These are phyloP conservation scores for Candida hungchunana DNA, from an alignment of 805 yeast genomes.

Conservation along the genomic window DNA sequence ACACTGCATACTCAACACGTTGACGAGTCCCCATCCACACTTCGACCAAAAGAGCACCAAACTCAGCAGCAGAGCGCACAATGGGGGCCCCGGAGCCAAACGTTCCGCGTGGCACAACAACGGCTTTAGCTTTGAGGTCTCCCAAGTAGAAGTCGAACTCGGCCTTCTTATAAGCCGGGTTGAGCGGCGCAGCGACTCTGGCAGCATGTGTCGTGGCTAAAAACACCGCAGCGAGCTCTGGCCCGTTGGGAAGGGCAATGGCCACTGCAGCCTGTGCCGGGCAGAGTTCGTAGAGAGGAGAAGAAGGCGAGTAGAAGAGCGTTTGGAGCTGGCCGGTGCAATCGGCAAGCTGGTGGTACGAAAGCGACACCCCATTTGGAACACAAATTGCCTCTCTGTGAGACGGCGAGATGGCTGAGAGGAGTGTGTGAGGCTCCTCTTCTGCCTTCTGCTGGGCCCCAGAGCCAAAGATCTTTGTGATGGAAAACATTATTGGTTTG, in stretches of 20 bases:
- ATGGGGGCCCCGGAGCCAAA: conserved; percentile 37
- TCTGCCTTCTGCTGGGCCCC: no score
- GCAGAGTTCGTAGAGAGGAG: conserved; percentile 36
- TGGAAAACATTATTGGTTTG: no score
- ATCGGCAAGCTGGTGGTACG: conserved; percentile 40
- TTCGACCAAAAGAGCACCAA: conserved; percentile 48
- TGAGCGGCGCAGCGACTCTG: conserved; percentile 64
- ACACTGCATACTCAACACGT: conserved; percentile 39
- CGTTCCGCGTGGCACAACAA: conserved; percentile 54
- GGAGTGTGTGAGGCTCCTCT: conserved; percentile 31
- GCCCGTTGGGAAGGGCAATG: conserved; percentile 55
- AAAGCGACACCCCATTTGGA: conserved; percentile 44
- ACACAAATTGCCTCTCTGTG: conserved; percentile 40
- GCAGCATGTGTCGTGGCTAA: conserved; percentile 53
- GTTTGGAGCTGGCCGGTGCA: conserved; percentile 47
- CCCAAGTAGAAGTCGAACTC: conserved; percentile 64
- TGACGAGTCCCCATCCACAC: conserved; percentile 40
- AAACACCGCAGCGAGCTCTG: conserved; percentile 55
- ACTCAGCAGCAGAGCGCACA: conserved; percentile 45
- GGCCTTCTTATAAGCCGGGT: conserved; percentile 53
- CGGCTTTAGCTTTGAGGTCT: conserved; percentile 53
- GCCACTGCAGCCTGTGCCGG: conserved; percentile 46
- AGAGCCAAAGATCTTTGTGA: no score
- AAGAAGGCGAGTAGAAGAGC: conserved; percentile 36
- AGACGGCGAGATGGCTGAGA: conserved; percentile 32